phyloP scores from a whole-genome alignment of 257 asterid genomes.

The Orobanche coerulescens region DNA sequence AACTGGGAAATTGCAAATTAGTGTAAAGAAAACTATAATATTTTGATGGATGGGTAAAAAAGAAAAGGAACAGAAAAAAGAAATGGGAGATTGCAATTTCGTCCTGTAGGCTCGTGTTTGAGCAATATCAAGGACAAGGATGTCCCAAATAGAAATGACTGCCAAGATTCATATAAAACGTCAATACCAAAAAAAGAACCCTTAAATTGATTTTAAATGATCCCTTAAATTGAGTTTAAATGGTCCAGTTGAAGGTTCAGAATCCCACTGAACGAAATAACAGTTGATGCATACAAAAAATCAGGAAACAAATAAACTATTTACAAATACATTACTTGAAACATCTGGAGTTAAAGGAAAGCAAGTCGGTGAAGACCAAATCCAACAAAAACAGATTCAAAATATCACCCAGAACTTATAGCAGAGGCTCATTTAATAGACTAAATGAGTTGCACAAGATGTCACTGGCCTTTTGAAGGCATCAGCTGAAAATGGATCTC shows the following conservation, averaged over 20 bases:
- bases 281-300: background rate
- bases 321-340: background rate
- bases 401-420: background rate
- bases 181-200: background rate
- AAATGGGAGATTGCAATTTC: background rate
- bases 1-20: background rate
- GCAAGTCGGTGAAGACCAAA: background rate
- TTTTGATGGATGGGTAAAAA: too few species aligned
- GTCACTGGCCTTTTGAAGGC: background rate
- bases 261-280: background rate
- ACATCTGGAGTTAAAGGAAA: background rate
- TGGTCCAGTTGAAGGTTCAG: too few species aligned
- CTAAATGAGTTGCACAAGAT: background rate
- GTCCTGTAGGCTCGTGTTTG: background rate
- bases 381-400: background rate
- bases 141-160: background rate
- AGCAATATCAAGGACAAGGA: background rate
- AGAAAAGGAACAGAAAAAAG: too few species aligned
- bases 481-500: too few species aligned
- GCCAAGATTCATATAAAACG: background rate
- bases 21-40: too few species aligned
- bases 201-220: background rate
- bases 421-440: background rate
- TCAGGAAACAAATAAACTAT: background rate
- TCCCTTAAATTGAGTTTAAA: too few species aligned